phyloP scores from a whole-genome alignment of 1,139 yeast genomes.

The Pneumocystis canis region DNA sequence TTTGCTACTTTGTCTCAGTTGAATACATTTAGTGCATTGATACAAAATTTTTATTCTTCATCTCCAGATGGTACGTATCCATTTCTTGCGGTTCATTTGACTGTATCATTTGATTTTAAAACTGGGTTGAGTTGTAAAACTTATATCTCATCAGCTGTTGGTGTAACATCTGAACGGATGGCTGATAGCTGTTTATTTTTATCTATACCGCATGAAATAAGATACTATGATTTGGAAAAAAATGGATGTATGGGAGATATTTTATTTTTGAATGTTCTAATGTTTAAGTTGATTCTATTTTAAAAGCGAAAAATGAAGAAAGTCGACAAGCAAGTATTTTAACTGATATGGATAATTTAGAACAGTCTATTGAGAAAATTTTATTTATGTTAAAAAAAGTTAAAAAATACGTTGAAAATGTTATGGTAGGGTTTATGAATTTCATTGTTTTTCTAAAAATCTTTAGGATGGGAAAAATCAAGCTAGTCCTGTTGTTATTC shows the following conservation, averaged over 20 bases:
- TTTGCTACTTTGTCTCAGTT: conserved; percentile 56
- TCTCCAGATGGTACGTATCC: conserved; percentile 36
- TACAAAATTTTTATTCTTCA: conserved; percentile 63
- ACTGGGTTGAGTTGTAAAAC: conserved; percentile 37
- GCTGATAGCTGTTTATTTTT: conserved; percentile 62
- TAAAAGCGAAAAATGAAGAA: conserved; percentile 23
- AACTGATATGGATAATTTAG: conserved; percentile 36
- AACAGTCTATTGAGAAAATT: conserved; percentile 42
- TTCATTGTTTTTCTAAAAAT: not conserved
- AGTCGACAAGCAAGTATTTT: conserved; percentile 26
- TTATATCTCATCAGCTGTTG: conserved; percentile 65
- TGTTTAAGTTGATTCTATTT: conserved; percentile 26
- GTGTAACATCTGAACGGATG: conserved; percentile 30
- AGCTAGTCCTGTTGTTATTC: conserved; percentile 45
- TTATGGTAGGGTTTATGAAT: conserved; percentile 22
- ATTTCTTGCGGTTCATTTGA: conserved; percentile 65
- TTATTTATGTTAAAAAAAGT: conserved; percentile 42
- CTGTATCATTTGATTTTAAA: conserved; percentile 34
- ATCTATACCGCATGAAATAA: conserved; percentile 54
- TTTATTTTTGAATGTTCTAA: conserved; percentile 12
- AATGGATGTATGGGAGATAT: conserved; percentile 28
- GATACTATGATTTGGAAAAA: conserved; percentile 47
- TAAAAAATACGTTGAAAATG: conserved; percentile 33
- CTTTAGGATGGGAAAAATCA: conserved; percentile 28
- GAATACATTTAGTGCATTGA: conserved; percentile 63